Percentiles rank a stretch among this genome's conserved stretches.
Conservation (phyloP, 2,329 filamentous ascomycete genomes). For the Arthroderma sp. region DNA sequence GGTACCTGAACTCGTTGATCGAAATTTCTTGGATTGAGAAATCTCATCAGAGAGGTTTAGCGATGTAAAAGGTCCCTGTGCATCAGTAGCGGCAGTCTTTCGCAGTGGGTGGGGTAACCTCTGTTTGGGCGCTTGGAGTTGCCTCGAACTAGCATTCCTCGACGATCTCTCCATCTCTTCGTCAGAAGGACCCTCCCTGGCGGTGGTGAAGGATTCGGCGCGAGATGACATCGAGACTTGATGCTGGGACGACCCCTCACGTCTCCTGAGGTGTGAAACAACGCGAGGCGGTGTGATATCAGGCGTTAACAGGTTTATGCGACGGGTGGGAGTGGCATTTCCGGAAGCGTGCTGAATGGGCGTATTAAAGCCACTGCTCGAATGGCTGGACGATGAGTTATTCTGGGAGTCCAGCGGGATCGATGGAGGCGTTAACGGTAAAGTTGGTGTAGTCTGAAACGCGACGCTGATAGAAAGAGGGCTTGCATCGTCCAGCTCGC, state of each 20-base stretch:
- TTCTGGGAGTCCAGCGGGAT: slow-evolving; percentile 16
- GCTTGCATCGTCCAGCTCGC: not conserved
- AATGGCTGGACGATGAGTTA: slow-evolving; percentile 14
- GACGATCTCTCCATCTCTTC: slow-evolving; percentile 35
- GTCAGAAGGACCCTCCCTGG: slow-evolving; percentile 51
- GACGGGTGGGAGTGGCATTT: slow-evolving; percentile 46
- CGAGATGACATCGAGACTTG: slow-evolving; percentile 45
- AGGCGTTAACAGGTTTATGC: slow-evolving; percentile 58
- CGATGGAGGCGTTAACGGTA: slow-evolving; percentile 27
- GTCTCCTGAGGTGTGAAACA: slow-evolving; percentile 17
- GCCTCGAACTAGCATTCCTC: slow-evolving; percentile 12
- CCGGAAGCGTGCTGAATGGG: slow-evolving; percentile 6
- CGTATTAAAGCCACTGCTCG: slow-evolving; percentile 11
- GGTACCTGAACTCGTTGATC: too few relatives aligned
- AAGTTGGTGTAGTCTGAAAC: slow-evolving; percentile 17
- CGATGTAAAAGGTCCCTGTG: too few relatives aligned
- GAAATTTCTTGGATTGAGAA: too few relatives aligned
- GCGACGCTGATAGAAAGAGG: slow-evolving; percentile 9
- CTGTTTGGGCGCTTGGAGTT: slow-evolving; percentile 12
- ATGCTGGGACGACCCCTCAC: slow-evolving; percentile 32
- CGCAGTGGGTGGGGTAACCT: slow-evolving; percentile 10
- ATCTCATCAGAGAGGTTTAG: too few relatives aligned
- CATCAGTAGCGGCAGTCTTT: not conserved
- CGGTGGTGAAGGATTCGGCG: slow-evolving; percentile 59
- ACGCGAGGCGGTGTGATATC: slow-evolving; percentile 57